phyloP scores from a whole-genome alignment of 208 protist species.

The Leptomonas seymouri region DNA sequence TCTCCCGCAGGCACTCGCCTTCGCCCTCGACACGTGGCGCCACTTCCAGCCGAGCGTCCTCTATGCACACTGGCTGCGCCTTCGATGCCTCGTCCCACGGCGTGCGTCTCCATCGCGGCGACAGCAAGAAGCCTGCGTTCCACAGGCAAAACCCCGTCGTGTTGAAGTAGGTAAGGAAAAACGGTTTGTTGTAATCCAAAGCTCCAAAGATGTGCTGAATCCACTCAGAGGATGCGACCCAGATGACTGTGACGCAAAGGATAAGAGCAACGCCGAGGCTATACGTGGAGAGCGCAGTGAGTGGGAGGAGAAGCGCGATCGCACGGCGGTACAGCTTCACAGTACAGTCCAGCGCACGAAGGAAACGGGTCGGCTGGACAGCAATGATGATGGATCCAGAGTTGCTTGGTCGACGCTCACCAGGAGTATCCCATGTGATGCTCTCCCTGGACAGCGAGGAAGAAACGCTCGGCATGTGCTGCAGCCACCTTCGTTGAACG shows the following conservation, averaged over 20 bases:
- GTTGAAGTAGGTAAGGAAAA: constrained; percentile 94
- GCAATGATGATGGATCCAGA: constrained; percentile 11
- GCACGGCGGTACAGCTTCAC: constrained; percentile 1
- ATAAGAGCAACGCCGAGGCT: constrained; percentile 83
- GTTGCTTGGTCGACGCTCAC: background rate
- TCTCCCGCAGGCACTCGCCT: background rate
- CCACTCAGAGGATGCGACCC: constrained; percentile 86
- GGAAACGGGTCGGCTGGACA: constrained; percentile 4
- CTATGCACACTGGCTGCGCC: constrained; percentile 57
- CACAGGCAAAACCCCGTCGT: constrained; percentile 85
- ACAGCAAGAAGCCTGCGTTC: constrained; percentile 77
- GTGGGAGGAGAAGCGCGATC: background rate
- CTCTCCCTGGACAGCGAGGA: constrained; percentile 12
- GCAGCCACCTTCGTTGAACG: background rate
- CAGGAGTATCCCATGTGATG: background rate
- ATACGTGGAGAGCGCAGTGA: constrained; percentile 58
- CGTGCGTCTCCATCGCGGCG: constrained; percentile 56
- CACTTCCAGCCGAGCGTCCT: constrained; percentile 40
- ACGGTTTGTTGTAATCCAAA: constrained; percentile 84
- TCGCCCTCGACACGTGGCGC: constrained; percentile 3
- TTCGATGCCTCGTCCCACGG: constrained; percentile 47
- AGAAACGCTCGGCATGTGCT: constrained; percentile 3
- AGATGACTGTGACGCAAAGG: constrained; percentile 89
- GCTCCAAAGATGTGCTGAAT: constrained; percentile 92
- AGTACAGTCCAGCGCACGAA: background rate